Conservation (phyloP, 176 grass and related monocot species). For the Microstegium vimineum region DNA sequence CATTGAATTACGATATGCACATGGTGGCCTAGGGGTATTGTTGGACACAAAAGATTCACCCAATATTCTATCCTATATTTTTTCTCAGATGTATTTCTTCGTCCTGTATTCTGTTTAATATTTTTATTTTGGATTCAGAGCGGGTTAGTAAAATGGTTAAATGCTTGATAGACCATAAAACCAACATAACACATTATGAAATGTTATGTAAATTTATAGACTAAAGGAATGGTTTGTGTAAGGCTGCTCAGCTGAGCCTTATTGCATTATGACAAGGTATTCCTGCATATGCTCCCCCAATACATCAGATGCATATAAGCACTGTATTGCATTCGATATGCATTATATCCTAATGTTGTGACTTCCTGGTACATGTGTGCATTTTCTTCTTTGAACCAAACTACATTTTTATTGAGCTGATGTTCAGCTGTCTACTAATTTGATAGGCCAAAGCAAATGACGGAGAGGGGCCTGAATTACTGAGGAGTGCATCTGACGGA, state of each 20-base stretch:
- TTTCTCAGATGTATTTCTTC: background rate
- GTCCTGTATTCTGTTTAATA: background rate
- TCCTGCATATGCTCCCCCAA: background rate
- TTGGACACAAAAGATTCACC: background rate
- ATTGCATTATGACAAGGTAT: background rate
- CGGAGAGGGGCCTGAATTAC: constrained; percentile 92
- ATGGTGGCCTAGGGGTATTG: background rate
- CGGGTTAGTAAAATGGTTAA: background rate
- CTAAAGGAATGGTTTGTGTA: background rate
- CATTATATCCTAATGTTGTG: background rate
- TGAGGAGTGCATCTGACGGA: constrained; percentile 66
- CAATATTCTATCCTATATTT: background rate
- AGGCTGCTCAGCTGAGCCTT: background rate
- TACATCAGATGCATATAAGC: background rate
- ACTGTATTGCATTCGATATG: background rate
- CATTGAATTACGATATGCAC: background rate
- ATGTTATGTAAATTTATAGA: background rate
- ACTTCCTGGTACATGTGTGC: background rate
- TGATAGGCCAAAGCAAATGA: constrained; percentile 91
- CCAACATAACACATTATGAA: background rate
- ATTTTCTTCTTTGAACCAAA: constrained; percentile 13
- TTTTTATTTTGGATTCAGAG: background rate
- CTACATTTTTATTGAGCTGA: background rate
- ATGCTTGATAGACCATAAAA: background rate
- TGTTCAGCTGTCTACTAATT: constrained; percentile 20